phyloP scores from a whole-genome alignment of 371 early-diverging fungal species.

The Mucor indicus region DNA sequence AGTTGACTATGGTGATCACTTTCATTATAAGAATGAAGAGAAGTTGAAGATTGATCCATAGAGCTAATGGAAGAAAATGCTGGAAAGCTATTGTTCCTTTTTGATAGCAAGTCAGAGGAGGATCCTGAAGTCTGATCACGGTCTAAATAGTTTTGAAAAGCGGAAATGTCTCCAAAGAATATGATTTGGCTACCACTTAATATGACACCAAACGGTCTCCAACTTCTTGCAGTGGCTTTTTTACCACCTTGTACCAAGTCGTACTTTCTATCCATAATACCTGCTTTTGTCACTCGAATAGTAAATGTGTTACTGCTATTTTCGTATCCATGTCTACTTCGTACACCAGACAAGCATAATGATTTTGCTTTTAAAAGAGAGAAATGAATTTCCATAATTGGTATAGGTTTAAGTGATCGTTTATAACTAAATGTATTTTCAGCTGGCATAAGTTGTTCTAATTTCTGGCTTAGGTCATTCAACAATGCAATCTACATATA shows the following conservation, averaged over 20 bases:
- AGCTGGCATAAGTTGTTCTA: slow-evolving; percentile 41
- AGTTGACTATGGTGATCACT: too few species aligned
- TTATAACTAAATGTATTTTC: slow-evolving; percentile 39
- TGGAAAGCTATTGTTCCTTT: slow-evolving; percentile 23
- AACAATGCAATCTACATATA: slow-evolving; percentile 9
- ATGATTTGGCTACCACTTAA: slow-evolving; percentile 76
- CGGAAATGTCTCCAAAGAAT: slow-evolving; percentile 59
- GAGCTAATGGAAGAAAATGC: slow-evolving; percentile 8
- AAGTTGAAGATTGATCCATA: neutral
- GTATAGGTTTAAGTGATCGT: slow-evolving; percentile 25
- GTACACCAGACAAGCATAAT: slow-evolving; percentile 41
- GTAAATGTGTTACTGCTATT: slow-evolving; percentile 39
- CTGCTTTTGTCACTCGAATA: slow-evolving; percentile 69
- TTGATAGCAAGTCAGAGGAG: neutral
- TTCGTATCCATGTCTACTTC: slow-evolving; percentile 21
- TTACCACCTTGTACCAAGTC: slow-evolving; percentile 67
- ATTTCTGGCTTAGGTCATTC: slow-evolving; percentile 30
- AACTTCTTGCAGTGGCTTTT: slow-evolving; percentile 65
- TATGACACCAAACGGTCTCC: slow-evolving; percentile 75
- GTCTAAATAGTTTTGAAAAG: too few species aligned
- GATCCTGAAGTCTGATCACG: too few species aligned
- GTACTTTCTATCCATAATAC: slow-evolving; percentile 68
- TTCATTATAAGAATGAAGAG: neutral
- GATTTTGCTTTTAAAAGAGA: slow-evolving; percentile 40
- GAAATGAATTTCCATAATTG: slow-evolving; percentile 30